Evolutionary conservation across 768 basidiomycete species (phyloP).

Genomic region (Boletus bicolor): DNA sequence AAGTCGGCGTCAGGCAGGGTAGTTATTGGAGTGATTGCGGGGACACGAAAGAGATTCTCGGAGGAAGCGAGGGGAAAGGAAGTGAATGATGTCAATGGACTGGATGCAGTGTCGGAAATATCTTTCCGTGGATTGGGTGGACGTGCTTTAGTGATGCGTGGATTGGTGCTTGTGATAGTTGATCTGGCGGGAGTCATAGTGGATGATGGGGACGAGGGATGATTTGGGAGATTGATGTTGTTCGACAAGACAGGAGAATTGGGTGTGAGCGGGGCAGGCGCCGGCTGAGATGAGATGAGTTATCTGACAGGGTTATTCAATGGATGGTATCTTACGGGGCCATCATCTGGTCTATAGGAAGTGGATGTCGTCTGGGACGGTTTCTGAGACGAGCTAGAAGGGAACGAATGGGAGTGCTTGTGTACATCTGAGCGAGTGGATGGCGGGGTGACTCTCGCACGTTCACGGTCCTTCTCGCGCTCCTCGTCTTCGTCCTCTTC

Average conservation of each 20-base stretch:
- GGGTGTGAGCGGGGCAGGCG: conserved; percentile 29
- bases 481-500: conserved; percentile 84
- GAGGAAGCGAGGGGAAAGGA: conserved; percentile 27
- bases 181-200: conserved; percentile 21
- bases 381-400: conserved; percentile 19
- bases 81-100: conserved; percentile 11
- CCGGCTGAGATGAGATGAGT: conserved; percentile 17
- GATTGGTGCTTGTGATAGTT: conserved; percentile 8
- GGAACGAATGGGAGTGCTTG: conserved; percentile 20
- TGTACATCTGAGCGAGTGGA: conserved; percentile 16
- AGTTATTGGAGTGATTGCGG: conserved; percentile 24
- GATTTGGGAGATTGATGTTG: conserved; percentile 12
- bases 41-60: conserved; percentile 29
- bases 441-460: conserved; percentile 30
- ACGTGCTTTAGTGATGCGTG: conserved; percentile 32
- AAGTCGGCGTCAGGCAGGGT: conserved; percentile 36
- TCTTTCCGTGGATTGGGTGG: conserved; percentile 29
- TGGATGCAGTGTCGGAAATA: conserved; percentile 16
- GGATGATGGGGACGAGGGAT: conserved; percentile 29
- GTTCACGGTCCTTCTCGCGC: conserved; percentile 51
- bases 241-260: conserved; percentile 29
- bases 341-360: conserved; percentile 18
- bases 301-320: not conserved
- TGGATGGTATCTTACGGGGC: conserved; percentile 31
- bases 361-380: conserved; percentile 13